Conservation (phyloP, 2,329 filamentous ascomycete genomes). For the Ophiosphaerella herpotricha region DNA sequence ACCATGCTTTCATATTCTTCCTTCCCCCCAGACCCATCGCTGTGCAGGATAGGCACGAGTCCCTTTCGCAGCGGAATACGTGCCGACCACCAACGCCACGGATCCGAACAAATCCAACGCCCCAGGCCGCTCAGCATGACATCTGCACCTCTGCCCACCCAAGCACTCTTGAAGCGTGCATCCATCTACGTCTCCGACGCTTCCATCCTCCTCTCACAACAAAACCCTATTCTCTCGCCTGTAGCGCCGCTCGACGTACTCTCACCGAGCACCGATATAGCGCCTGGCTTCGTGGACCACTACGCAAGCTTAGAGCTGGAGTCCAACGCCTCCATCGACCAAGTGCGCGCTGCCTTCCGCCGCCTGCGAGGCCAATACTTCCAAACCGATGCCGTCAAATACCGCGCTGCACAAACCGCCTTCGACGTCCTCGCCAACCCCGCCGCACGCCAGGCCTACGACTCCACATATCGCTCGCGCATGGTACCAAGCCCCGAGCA, state of each 20-base stretch:
- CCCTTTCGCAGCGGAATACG: constrained; percentile 21
- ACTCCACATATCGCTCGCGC: constrained; percentile 22
- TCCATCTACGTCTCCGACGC: constrained; percentile 35
- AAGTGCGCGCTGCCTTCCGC: constrained; percentile 37
- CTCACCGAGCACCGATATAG: constrained; percentile 16
- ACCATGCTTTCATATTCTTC: constrained; percentile 27
- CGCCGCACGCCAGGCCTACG: constrained; percentile 34
- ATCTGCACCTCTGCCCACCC: constrained; percentile 14
- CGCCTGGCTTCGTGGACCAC: constrained; percentile 33
- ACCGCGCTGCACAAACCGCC: constrained; percentile 35
- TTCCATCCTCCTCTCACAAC: constrained; percentile 25
- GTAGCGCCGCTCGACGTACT: constrained; percentile 15
- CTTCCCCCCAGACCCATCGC: constrained; percentile 20
- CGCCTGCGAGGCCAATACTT: constrained; percentile 36
- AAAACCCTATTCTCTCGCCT: constrained; percentile 25
- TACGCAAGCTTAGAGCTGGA: constrained; percentile 36
- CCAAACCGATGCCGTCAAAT: constrained; percentile 31
- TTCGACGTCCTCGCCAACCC: constrained; percentile 37
- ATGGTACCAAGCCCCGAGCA: constrained; percentile 17
- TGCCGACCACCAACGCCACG: constrained; percentile 26
- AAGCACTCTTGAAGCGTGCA: constrained; percentile 23
- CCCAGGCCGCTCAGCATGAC: constrained; percentile 24
- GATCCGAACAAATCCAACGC: constrained; percentile 27
- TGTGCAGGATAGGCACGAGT: constrained; percentile 25
- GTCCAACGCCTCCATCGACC: constrained; percentile 29